These are phyloP conservation scores for Rhodomyrtus tomentosa DNA, from an alignment of 345 rosid genomes.

Conservation along the genomic window DNA sequence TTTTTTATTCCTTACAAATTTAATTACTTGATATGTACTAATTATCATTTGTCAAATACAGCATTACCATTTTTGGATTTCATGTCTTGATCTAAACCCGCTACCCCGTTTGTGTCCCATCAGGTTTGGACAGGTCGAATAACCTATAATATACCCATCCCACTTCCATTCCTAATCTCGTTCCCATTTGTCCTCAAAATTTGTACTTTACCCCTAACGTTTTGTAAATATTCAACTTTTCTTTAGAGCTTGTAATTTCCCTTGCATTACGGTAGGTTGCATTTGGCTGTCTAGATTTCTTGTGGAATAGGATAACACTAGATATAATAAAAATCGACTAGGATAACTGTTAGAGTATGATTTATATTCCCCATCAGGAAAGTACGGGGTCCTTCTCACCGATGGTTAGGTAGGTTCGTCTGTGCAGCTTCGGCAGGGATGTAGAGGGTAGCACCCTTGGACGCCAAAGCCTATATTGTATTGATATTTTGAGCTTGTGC, in stretches of 20 bases:
- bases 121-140: background rate
- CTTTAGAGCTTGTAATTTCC: no score
- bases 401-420: no score
- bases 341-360: no score
- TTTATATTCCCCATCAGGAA: no score
- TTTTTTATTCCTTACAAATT: background rate
- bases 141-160: background rate
- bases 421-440: no score
- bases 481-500: no score
- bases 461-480: no score
- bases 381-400: no score
- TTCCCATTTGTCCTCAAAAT: background rate
- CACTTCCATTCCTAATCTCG: background rate
- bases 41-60: background rate
- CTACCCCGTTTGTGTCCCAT: background rate
- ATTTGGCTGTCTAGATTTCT: accelerated
- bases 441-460: no score
- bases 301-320: accelerated
- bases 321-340: accelerated
- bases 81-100: background rate
- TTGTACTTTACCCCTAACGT: background rate
- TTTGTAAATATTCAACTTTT: background rate
- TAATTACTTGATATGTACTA: background rate
- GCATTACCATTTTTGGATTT: background rate
- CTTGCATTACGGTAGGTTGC: no score